Evolutionary conservation across 2,329 filamentous ascomycete species (phyloP).

Genomic region (Fusarium camptoceras): DNA sequence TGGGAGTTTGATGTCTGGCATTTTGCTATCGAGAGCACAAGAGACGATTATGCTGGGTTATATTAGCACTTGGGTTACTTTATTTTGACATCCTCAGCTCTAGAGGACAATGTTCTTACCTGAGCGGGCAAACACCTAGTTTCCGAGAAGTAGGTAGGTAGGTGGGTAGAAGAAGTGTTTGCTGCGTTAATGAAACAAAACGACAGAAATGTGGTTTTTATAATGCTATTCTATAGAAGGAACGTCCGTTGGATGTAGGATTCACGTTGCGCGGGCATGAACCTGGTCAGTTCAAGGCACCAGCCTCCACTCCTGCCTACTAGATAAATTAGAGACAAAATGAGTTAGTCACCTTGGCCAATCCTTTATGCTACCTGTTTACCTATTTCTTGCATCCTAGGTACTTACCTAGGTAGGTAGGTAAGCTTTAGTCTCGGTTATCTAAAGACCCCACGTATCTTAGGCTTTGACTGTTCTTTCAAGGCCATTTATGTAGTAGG

Average conservation of each 20-base stretch:
- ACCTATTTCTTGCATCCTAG: not conserved
- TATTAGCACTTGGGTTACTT: not conserved
- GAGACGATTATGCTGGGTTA: not conserved
- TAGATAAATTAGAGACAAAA: not conserved
- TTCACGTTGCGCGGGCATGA: not conserved
- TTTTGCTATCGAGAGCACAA: not conserved
- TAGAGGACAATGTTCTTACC: not conserved
- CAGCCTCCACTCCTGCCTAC: not conserved
- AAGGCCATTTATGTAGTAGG: not conserved
- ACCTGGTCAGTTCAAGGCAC: not conserved
- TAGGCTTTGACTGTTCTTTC: not conserved
- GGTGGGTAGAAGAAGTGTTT: not conserved
- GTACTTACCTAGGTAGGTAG: no score
- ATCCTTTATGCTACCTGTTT: not conserved
- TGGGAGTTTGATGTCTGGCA: slow-evolving; percentile 35
- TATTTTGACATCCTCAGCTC: not conserved
- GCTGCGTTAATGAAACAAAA: not conserved
- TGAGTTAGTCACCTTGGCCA: not conserved
- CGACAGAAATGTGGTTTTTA: not conserved
- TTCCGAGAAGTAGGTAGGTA: not conserved
- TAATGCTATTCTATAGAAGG: not conserved
- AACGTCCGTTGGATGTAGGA: not conserved
- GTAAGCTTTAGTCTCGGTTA: not conserved
- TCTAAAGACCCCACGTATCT: not conserved
- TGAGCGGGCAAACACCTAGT: not conserved